Base-by-base conservation (phyloP, 176 grass and related monocot genomes). In the Zoysia japonica region DNA sequence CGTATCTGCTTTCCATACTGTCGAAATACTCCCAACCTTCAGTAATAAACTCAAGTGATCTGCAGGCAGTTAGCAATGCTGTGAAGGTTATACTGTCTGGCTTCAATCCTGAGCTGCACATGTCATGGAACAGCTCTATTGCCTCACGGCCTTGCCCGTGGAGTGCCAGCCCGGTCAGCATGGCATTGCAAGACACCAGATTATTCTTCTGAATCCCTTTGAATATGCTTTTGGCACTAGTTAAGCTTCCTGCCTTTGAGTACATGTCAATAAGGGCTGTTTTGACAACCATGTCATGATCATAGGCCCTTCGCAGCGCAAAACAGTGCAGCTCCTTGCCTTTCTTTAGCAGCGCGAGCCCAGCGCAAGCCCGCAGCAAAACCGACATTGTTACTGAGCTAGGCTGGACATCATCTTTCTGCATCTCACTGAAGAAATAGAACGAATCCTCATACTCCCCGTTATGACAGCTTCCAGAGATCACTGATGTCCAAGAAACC, bases 1-100 rank as follows among this genome's bases (percentile, higher is more conserved):
- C 85, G 39, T 87, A 91, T 40, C 42, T 78, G 17, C 20, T 78
- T 84, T 92, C 62, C 93, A 97, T 91, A 74, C 39, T 45, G 55
- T 97, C 88, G 17, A 93, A 97, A 78, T 89, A 93, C 47, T 85
- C 90, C 93, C 93, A 97, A 12, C 70, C 93, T 85, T 93, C 81
- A 44, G 66, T 72, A 12, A 97, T 74, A 44, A 93, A 71, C 54
- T 85, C 91, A 61, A 86, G 82, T 2, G 92, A 86, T 54, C 91
- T 93, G 80, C 91, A 97, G 14, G 91, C 84, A 51, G 94, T 93
- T 53, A 97, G 82, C 70, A 97, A 20, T 5, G 91, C 89, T 6
- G 91, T 93, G 83, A 93, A 97, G 78, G 94, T 97, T 66, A 89
- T 87, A 64, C 83, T 76, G 78, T 93, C 87, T 39, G 89, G 87